phyloP scores from a whole-genome alignment of 2,329 filamentous ascomycete genomes.

The Xylaria sp. region DNA sequence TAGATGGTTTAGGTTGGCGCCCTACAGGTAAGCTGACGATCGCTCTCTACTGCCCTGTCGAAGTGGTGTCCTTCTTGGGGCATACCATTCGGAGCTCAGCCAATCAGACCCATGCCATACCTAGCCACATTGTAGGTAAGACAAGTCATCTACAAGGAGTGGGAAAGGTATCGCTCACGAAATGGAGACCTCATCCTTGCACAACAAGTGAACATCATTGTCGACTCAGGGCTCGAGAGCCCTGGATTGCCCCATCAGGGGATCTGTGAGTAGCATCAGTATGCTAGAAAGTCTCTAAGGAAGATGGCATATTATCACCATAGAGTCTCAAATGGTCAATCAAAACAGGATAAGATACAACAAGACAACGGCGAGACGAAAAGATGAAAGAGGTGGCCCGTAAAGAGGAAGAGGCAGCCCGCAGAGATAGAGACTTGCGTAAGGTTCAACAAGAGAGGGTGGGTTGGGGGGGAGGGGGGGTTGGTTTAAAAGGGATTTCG shows the following conservation, averaged over 20 bases:
- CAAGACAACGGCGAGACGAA: background rate
- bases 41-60: background rate
- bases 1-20: background rate
- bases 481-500: background rate
- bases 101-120: background rate
- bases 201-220: background rate
- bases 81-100: background rate
- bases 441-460: background rate
- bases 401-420: background rate
- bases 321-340: background rate
- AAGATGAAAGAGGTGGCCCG: background rate
- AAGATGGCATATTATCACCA: background rate
- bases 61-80: slow-evolving; percentile 11
- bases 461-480: background rate
- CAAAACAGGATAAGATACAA: background rate
- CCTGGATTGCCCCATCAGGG: background rate
- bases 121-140: background rate
- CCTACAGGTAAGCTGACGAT: background rate
- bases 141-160: background rate
- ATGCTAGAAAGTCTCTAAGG: background rate
- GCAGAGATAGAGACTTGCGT: background rate
- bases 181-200: background rate
- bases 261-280: background rate
- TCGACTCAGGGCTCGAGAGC: background rate
- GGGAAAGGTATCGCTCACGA: background rate